Conservation (phyloP, 2,329 filamentous ascomycete species). For the Trichoderma brevicompactum region DNA sequence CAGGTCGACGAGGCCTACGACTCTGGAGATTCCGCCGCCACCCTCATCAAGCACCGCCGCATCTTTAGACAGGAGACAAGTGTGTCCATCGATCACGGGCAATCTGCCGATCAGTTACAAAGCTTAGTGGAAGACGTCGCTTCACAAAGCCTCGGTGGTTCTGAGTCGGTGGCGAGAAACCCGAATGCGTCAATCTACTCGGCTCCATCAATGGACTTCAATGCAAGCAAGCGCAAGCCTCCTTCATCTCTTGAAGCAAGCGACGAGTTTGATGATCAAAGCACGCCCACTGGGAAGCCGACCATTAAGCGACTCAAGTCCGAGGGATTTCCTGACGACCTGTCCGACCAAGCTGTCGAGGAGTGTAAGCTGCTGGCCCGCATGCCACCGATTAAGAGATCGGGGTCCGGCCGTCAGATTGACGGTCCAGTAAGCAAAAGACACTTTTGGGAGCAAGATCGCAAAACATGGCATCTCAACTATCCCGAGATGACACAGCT, state of each 20-base stretch:
- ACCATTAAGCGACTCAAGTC: conserved; percentile 62
- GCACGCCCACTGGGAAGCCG: conserved; percentile 47
- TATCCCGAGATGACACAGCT: conserved; percentile 68
- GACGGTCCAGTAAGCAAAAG: conserved; percentile 61
- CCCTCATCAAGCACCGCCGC: conserved; percentile 36
- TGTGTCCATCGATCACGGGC: conserved; percentile 48
- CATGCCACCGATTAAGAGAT: conserved; percentile 54
- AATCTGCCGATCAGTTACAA: conserved; percentile 55
- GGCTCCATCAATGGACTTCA: conserved; percentile 44
- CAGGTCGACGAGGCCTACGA: conserved; percentile 50
- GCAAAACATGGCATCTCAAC: conserved; percentile 61
- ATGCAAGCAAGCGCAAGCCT: conserved; percentile 61
- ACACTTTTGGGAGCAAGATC: conserved; percentile 62
- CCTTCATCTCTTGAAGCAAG: conserved; percentile 50
- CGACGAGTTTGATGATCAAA: conserved; percentile 56
- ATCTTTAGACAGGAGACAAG: conserved; percentile 34
- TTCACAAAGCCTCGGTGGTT: conserved; percentile 60
- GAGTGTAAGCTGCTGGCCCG: conserved; percentile 54
- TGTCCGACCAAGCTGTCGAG: conserved; percentile 44
- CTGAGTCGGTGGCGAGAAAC: conserved; percentile 40
- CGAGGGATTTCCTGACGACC: conserved; percentile 46
- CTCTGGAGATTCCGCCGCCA: conserved; percentile 47
- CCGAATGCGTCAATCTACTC: conserved; percentile 34
- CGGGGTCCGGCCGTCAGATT: conserved; percentile 60
- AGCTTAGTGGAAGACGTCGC: conserved; percentile 57